phyloP scores from a whole-genome alignment of 169 alveolate species.

The Pseudocohnilembus persalinus region DNA sequence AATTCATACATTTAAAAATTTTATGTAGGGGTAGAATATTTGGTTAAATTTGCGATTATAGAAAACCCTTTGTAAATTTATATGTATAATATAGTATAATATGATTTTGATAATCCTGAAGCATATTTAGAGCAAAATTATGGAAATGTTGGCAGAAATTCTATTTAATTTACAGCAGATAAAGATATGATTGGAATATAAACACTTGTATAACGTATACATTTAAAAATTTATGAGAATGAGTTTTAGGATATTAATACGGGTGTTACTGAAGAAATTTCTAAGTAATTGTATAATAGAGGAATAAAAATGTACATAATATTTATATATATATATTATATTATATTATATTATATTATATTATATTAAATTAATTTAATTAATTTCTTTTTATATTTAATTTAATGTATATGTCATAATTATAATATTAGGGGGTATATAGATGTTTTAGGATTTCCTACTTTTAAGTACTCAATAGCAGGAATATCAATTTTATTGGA shows the following conservation, averaged over 20 bases:
- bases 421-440: not conserved
- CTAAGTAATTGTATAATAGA: too few species aligned
- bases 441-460: not conserved
- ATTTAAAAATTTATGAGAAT: not conserved
- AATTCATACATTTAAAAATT: too few species aligned
- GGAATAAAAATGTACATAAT: too few species aligned
- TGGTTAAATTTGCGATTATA: too few species aligned
- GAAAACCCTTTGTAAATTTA: not conserved
- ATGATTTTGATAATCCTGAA: not conserved
- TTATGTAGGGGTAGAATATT: not conserved
- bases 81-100: too few species aligned
- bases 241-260: too few species aligned
- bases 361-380: too few species aligned
- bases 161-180: not conserved
- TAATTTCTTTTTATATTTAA: too few species aligned
- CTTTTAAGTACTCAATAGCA: not conserved
- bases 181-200: not conserved
- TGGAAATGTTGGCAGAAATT: not conserved
- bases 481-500: not conserved
- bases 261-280: too few species aligned
- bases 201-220: not conserved
- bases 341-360: too few species aligned
- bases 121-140: not conserved
- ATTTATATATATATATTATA: too few species aligned
- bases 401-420: too few species aligned